Percentiles rank a stretch among this genome's conserved stretches.
Evolutionary conservation across 2,329 filamentous ascomycete genomes (phyloP).

Genomic region (Phyllosticta capitalensis): DNA sequence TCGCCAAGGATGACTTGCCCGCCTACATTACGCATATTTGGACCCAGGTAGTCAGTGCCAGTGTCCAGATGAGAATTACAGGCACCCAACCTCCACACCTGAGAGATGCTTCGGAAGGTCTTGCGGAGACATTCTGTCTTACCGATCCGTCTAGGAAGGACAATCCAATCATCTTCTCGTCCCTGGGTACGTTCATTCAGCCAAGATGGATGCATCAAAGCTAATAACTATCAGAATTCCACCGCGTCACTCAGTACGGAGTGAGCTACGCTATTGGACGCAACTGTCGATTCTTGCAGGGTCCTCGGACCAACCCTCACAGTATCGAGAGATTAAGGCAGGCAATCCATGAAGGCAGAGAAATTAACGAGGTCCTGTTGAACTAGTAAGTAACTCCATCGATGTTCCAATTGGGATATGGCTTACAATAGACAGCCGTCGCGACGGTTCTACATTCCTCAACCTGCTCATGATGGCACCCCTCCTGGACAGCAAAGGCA

Average conservation of each 20-base stretch:
- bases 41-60: conserved; percentile 59
- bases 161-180: conserved; percentile 70
- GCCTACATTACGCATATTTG: conserved; percentile 63
- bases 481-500: conserved; percentile 57
- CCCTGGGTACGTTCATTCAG: conserved; percentile 46
- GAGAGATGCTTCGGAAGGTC: conserved; percentile 59
- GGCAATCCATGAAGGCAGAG: conserved; percentile 52
- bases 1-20: conserved; percentile 60
- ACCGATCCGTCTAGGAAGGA: conserved; percentile 64
- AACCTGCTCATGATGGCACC: conserved; percentile 68
- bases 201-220: neutral
- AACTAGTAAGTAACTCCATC: conserved; percentile 50
- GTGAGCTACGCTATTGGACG: conserved; percentile 63
- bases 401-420: neutral
- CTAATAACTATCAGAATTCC: conserved; percentile 49
- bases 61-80: conserved; percentile 58
- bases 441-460: conserved; percentile 70
- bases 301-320: conserved; percentile 57
- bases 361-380: conserved; percentile 64
- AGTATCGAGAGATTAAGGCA: conserved; percentile 54
- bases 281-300: conserved; percentile 72
- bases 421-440: conserved; percentile 38
- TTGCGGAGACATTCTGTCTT: conserved; percentile 69
- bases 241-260: conserved; percentile 65
- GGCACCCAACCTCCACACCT: conserved; percentile 56